A percentile compares a stretch with the other conserved stretches of the same genome.
Conservation (phyloP, 768 basidiomycete species). For the Leccinum aurantiacum region DNA sequence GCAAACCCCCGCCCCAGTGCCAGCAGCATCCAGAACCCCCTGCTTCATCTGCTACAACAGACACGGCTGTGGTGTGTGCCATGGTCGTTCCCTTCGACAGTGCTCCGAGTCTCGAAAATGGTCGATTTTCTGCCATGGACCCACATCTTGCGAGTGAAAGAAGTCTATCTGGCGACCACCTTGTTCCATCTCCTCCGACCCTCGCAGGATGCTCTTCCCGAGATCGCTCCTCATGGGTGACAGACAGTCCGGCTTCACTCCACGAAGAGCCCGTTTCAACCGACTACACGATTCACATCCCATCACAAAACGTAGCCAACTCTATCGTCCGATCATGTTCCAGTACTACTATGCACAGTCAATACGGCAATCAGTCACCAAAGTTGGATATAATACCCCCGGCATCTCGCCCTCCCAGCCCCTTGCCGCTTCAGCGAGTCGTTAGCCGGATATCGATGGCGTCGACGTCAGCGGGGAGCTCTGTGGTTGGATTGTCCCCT, state of each 20-base stretch:
- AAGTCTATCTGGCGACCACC: slow-evolving; percentile 20
- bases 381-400: not conserved
- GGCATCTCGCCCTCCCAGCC: not conserved
- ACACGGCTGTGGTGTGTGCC: not conserved
- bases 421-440: not conserved
- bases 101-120: not conserved
- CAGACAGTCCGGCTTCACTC: slow-evolving; percentile 14
- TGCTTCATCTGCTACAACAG: not conserved
- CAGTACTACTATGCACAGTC: not conserved
- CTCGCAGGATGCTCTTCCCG: slow-evolving; percentile 10
- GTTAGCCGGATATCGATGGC: not conserved
- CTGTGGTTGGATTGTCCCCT: slow-evolving; percentile 3
- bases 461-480: not conserved
- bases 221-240: slow-evolving; percentile 2
- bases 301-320: not conserved
- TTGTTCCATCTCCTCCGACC: slow-evolving; percentile 14
- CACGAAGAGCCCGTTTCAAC: slow-evolving; percentile 14
- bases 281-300: not conserved
- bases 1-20: not conserved
- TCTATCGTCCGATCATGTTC: not conserved
- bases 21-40: not conserved
- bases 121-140: not conserved
- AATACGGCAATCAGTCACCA: not conserved
- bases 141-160: slow-evolving; percentile 5
- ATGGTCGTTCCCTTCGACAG: not conserved